phyloP scores from a whole-genome alignment of 345 rosid species.

The Citrus maxima region DNA sequence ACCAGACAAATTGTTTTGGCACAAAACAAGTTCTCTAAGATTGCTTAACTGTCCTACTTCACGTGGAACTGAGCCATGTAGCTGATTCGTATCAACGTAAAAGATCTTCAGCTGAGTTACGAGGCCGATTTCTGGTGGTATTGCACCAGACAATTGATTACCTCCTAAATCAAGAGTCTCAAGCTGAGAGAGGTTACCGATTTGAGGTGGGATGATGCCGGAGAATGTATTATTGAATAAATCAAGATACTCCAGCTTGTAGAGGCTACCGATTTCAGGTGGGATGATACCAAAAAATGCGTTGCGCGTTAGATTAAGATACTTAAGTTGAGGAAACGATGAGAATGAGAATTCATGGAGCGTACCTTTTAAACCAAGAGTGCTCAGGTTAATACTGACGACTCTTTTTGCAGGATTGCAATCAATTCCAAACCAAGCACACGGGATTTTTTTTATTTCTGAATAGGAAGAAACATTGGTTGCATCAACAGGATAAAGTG shows the following conservation, averaged over 20 bases:
- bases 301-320: too few species aligned
- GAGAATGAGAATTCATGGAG: background rate
- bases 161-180: background rate
- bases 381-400: background rate
- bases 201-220: too few species aligned
- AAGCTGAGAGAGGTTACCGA: background rate
- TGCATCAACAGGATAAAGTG: background rate
- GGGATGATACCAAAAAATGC: too few species aligned
- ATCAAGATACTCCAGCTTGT: too few species aligned
- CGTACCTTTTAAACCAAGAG: background rate
- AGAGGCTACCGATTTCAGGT: too few species aligned
- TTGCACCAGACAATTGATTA: background rate
- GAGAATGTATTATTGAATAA: too few species aligned
- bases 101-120: background rate
- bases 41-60: background rate
- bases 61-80: background rate
- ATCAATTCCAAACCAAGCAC: constrained; percentile 5
- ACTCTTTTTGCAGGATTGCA: background rate
- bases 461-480: background rate
- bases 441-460: background rate
- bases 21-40: background rate
- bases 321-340: background rate
- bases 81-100: too few species aligned
- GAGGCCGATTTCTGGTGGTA: background rate
- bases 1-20: background rate